Evolutionary conservation across 2,329 filamentous ascomycete species (phyloP).

Genomic region (Stachybotrys chlorohalonatus): DNA sequence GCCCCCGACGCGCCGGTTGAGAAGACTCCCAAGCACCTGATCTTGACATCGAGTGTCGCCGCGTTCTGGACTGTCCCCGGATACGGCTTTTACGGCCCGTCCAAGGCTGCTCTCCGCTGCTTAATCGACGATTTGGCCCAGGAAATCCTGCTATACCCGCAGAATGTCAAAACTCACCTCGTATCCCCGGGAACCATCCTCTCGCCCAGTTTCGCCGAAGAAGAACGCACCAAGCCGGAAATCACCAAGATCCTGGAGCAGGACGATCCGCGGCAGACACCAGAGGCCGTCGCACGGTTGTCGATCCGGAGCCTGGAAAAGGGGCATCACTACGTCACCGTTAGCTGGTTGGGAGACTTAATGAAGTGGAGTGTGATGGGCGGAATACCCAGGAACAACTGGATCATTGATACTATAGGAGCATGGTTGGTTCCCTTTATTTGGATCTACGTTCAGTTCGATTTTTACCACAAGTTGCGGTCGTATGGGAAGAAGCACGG

Average conservation of each 20-base stretch:
- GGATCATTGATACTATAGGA: conserved; percentile 49
- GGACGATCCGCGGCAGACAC: conserved; percentile 69
- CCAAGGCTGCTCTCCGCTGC: conserved; percentile 76
- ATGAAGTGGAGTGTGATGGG: conserved; percentile 58
- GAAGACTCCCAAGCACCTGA: conserved; percentile 55
- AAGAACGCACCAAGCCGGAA: conserved; percentile 71
- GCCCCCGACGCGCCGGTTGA: conserved; percentile 33
- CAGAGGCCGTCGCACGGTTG: conserved; percentile 41
- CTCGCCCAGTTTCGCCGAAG: conserved; percentile 63
- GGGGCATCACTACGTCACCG: conserved; percentile 72
- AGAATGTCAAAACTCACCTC: conserved; percentile 55
- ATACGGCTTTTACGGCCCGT: conserved; percentile 74
- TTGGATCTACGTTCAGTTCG: conserved; percentile 48
- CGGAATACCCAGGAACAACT: conserved; percentile 48
- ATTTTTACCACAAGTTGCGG: conserved; percentile 48
- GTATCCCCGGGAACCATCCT: conserved; percentile 80
- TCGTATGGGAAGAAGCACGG: conserved; percentile 49
- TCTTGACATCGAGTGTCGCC: conserved; percentile 74
- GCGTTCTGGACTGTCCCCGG: conserved; percentile 72
- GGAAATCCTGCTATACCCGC: conserved; percentile 69
- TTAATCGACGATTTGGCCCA: conserved; percentile 77
- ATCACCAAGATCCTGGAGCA: conserved; percentile 74
- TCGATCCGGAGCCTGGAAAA: conserved; percentile 63
- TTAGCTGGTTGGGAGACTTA: conserved; percentile 60
- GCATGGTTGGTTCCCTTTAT: conserved; percentile 43